Evolutionary conservation across 169 alveolate genomes (phyloP).

Genomic region (Plasmodium yoelii): DNA sequence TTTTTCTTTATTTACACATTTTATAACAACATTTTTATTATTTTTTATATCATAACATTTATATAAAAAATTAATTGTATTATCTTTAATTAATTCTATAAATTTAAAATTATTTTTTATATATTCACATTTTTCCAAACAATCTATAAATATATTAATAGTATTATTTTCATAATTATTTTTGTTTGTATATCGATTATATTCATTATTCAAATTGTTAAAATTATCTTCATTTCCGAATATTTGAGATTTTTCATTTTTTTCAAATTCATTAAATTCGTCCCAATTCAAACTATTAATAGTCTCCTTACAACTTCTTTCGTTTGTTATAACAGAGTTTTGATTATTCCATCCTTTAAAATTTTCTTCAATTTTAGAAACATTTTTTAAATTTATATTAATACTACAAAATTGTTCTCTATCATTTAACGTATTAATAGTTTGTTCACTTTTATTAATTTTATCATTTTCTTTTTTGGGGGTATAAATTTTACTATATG

Average conservation of each 20-base stretch:
- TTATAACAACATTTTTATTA: constrained; percentile 44
- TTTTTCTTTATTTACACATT: constrained; percentile 53
- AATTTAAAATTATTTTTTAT: constrained; percentile 42
- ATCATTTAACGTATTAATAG: too few species aligned
- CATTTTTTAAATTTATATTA: too few species aligned
- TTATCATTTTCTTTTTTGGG: too few species aligned
- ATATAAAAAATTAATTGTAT: constrained; percentile 44
- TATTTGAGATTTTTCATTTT: not conserved
- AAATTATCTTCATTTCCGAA: not conserved
- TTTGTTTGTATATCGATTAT: not conserved
- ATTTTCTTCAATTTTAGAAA: too few species aligned
- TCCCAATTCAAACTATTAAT: not conserved
- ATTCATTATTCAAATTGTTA: not conserved
- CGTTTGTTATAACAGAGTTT: too few species aligned
- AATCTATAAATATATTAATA: constrained; percentile 21
- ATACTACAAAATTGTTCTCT: too few species aligned
- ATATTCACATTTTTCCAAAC: constrained; percentile 52
- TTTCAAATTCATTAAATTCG: not conserved
- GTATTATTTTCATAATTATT: not conserved
- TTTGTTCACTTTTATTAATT: too few species aligned
- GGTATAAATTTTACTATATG: too few species aligned
- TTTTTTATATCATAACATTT: constrained; percentile 48
- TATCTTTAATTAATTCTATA: constrained; percentile 43
- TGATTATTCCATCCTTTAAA: too few species aligned
- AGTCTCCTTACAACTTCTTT: too few species aligned